phyloP scores from a whole-genome alignment of 805 yeast genomes.

The Wickerhamomyces pijperi region DNA sequence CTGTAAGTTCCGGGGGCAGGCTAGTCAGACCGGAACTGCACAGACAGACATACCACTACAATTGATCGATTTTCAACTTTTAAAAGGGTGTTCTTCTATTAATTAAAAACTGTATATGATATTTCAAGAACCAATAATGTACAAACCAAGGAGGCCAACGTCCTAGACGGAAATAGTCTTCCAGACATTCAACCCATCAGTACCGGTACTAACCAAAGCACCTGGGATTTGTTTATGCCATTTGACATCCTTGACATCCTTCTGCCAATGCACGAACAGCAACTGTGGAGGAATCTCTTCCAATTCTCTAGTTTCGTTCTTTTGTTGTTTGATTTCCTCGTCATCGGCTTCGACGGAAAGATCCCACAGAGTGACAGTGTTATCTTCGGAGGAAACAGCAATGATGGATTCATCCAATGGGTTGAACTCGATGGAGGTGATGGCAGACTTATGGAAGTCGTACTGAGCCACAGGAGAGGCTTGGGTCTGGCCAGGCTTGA shows the following conservation, averaged over 20 bases:
- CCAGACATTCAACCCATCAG: slow-evolving; percentile 92
- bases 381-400: slow-evolving; percentile 94
- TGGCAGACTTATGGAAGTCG: slow-evolving; percentile 87
- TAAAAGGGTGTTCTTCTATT: too few relatives aligned
- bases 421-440: slow-evolving; percentile 88
- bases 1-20: too few relatives aligned
- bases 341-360: slow-evolving; percentile 98
- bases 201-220: slow-evolving; percentile 85
- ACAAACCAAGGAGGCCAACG: neutral
- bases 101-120: too few relatives aligned
- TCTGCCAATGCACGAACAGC: slow-evolving; percentile 96
- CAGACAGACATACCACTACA: too few relatives aligned
- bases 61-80: too few relatives aligned
- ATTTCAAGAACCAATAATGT: too few relatives aligned
- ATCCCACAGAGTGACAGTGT: slow-evolving; percentile 96
- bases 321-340: slow-evolving; percentile 85
- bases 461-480: slow-evolving; percentile 84
- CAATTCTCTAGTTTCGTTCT: slow-evolving; percentile 64
- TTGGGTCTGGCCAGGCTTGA: slow-evolving; percentile 39
- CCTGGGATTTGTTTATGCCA: slow-evolving; percentile 99
- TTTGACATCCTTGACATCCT: slow-evolving; percentile 92
- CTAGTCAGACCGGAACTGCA: too few relatives aligned
- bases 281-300: slow-evolving; percentile 91
- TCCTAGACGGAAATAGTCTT: slow-evolving; percentile 90
- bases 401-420: slow-evolving; percentile 92